Evolutionary conservation across 495 filamentous ascomycete genomes (phyloP), one percentile per base, ranked within the genome.

Genomic region (Penicillium odoratum): DNA sequence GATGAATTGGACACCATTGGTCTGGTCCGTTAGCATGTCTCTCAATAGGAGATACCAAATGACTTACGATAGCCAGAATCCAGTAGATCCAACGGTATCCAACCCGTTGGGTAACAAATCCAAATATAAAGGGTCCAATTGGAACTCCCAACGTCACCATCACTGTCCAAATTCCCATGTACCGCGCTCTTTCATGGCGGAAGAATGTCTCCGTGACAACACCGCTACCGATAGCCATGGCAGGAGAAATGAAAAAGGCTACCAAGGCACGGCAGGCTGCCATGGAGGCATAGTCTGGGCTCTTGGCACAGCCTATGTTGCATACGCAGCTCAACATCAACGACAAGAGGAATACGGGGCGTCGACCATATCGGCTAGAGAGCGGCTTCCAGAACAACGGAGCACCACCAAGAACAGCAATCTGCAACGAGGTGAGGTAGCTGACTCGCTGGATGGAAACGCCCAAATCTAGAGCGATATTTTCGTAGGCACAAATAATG

Each of bases 361-460:
- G 76, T 3, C 82, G 72, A 7, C 83, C 82, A 51, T 73, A 84
- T 34, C 80, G 69, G 31, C 81, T 78, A 0, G 83, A 79, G 0
- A 86, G 61, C 0, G 83, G 83, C 36, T 80, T 80, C 78, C 81
- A 83, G 46, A 83, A 62, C n/a, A 83, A 57, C 0, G 82, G 81
- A 0, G 78, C 74, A 30, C 71, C 71, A 11, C 82, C 81, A 5
- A 83, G 62, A 40, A 83, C 74, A 13, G 77, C 72, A 51, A 83
- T 85, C 54, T 80, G 78, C 8, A 83, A 62, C 1, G 75, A 78
- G 4, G 77, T 81, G 10, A 84, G 69, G 54, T 85, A 84, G 31
- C 75, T 78, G 15, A 75, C 74, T 9, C 63, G 65, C 43, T 77
- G 76, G 2, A 85, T 43, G 11, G 73, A 72, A 8, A 77, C 68